phyloP scores from a whole-genome alignment of 306 rosid species.

The Canavalia gladiata region DNA sequence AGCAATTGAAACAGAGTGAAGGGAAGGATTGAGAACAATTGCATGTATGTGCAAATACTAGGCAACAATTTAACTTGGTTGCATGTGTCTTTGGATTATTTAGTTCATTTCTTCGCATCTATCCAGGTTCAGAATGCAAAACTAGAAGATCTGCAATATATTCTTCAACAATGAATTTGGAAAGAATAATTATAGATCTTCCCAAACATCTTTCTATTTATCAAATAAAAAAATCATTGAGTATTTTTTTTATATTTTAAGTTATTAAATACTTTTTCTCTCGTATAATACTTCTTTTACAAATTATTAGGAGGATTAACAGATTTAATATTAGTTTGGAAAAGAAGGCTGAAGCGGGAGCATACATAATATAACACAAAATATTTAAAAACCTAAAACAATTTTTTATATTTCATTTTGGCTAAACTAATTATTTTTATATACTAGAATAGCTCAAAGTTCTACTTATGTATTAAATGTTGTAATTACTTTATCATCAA shows the following conservation, averaged over 20 bases:
- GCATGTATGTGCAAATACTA: conserved; percentile 21
- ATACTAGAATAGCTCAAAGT: too few relatives aligned
- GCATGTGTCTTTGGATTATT: conserved; percentile 51
- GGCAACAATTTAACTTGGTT: conserved; percentile 47
- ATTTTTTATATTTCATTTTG: too few relatives aligned
- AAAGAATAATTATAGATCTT: not conserved
- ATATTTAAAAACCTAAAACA: not conserved
- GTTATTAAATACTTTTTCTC: too few relatives aligned
- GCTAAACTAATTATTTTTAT: too few relatives aligned
- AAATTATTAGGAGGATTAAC: too few relatives aligned
- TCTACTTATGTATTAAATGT: too few relatives aligned
- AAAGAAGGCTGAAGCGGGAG: not conserved
- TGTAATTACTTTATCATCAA: too few relatives aligned
- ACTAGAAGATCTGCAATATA: not conserved
- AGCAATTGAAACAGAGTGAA: not conserved
- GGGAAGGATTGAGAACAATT: conserved; percentile 39
- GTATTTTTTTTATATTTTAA: too few relatives aligned
- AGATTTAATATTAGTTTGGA: too few relatives aligned
- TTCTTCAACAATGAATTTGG: not conserved
- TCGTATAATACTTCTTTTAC: too few relatives aligned
- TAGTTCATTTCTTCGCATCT: not conserved
- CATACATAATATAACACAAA: not conserved
- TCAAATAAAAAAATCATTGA: too few relatives aligned
- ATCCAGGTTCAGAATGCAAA: not conserved
- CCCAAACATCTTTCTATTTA: too few relatives aligned